phyloP scores from a whole-genome alignment of 805 yeast genomes.

The Tetrapisispora arboricola region DNA sequence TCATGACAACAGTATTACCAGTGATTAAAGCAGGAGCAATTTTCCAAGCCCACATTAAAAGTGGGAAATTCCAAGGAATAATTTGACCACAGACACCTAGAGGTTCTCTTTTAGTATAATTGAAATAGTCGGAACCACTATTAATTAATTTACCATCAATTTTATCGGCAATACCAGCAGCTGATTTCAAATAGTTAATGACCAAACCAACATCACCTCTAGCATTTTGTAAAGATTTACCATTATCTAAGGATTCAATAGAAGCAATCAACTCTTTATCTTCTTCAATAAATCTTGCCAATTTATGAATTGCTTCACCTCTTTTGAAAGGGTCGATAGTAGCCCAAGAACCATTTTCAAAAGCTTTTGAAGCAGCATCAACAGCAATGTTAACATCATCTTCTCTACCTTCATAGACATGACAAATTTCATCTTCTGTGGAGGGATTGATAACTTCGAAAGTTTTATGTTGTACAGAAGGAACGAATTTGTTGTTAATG shows the following conservation, averaged over 20 bases:
- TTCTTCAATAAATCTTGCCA: constrained; percentile 72
- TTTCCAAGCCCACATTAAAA: constrained; percentile 81
- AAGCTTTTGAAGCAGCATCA: constrained; percentile 72
- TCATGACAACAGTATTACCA: constrained; percentile 75
- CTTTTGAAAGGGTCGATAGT: constrained; percentile 57
- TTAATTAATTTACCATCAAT: constrained; percentile 47
- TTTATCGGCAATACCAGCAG: constrained; percentile 78
- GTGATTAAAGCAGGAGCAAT: constrained; percentile 80
- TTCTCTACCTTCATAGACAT: constrained; percentile 54
- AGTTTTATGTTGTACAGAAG: constrained; percentile 47
- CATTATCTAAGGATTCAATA: constrained; percentile 83
- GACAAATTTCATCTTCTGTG: constrained; percentile 59
- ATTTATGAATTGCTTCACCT: constrained; percentile 48
- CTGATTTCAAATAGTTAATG: constrained; percentile 63
- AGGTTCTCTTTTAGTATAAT: constrained; percentile 68
- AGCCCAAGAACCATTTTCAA: constrained; percentile 55
- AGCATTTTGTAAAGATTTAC: constrained; percentile 68
- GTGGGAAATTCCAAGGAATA: constrained; percentile 91
- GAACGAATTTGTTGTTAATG: constrained; percentile 64
- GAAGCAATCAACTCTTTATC: constrained; percentile 65
- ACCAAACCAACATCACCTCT: constrained; percentile 68
- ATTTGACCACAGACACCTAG: constrained; percentile 83
- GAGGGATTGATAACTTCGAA: constrained; percentile 58
- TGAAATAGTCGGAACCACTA: constrained; percentile 54
- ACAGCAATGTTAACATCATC: constrained; percentile 81